These are phyloP conservation scores for Extremus antarcticus DNA, from an alignment of 495 filamentous ascomycete species.

Conservation along the genomic window DNA sequence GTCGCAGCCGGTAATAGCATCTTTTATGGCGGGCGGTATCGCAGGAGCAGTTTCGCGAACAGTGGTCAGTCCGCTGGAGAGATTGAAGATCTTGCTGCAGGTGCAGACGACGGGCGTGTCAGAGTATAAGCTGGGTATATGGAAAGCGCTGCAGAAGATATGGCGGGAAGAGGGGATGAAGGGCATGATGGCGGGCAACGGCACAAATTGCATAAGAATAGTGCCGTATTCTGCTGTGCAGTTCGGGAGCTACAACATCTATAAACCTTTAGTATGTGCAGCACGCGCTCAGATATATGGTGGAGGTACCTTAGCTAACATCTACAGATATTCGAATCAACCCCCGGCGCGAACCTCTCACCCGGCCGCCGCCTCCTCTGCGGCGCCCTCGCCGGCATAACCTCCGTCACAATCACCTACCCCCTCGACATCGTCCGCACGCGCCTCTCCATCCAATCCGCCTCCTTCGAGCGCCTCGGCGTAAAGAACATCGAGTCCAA, in stretches of 20 bases:
- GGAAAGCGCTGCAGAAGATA: conserved; percentile 84
- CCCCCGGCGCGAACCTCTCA: conserved; percentile 54
- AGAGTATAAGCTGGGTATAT: conserved; percentile 84
- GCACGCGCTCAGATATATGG: too few relatives aligned
- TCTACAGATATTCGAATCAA: conserved; percentile 60
- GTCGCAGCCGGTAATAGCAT: conserved; percentile 71
- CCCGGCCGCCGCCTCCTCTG: conserved; percentile 64
- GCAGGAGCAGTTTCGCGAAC: conserved; percentile 95
- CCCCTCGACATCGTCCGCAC: conserved; percentile 96
- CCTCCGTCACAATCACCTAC: conserved; percentile 71
- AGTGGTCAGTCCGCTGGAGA: conserved; percentile 89
- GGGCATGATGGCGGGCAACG: conserved; percentile 94
- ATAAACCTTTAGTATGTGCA: conserved; percentile 62
- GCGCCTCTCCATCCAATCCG: conserved; percentile 87
- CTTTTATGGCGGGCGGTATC: conserved; percentile 91
- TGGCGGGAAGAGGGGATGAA: conserved; percentile 92
- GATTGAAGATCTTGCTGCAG: conserved; percentile 94
- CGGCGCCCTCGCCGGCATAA: conserved; percentile 84
- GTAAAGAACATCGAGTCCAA: conserved; percentile 39
- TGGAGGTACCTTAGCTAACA: neutral
- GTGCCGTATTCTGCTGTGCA: conserved; percentile 97
- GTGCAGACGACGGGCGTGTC: conserved; percentile 82
- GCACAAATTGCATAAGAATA: conserved; percentile 95
- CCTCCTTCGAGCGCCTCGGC: conserved; percentile 73
- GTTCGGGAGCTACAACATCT: conserved; percentile 95